phyloP scores from a whole-genome alignment of 495 filamentous ascomycete species.

The Aspergillus conjunctus region DNA sequence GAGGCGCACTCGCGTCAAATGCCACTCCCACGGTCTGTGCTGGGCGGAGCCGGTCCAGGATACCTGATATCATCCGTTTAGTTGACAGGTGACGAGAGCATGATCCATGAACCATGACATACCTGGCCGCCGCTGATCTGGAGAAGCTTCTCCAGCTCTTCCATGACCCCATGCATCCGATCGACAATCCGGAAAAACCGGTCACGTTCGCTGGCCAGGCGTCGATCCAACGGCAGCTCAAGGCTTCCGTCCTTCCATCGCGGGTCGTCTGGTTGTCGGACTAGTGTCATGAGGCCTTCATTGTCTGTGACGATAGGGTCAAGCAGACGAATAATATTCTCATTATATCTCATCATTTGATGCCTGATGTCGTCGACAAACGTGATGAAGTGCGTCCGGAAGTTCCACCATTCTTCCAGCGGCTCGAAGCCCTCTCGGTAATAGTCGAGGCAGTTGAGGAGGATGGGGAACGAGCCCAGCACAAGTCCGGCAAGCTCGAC shows the following conservation, averaged over 20 bases:
- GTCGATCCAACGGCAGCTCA: neutral
- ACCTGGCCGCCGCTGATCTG: neutral
- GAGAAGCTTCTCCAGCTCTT: conserved; percentile 1
- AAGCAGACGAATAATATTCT: conserved; percentile 3
- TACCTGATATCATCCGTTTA: neutral
- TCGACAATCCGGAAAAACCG: conserved; percentile 1
- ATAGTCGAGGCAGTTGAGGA: conserved; percentile 7
- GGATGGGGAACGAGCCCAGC: neutral
- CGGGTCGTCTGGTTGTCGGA: neutral
- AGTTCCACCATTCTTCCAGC: conserved; percentile 8
- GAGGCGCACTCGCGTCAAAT: neutral
- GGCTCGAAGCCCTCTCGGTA: conserved; percentile 6
- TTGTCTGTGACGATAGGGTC: conserved; percentile 5
- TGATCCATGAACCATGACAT: neutral
- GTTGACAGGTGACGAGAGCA: too few relatives aligned
- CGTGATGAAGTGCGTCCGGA: conserved; percentile 2
- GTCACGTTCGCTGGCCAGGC: conserved; percentile 4
- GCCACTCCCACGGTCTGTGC: conserved; percentile 1
- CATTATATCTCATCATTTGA: conserved; percentile 8
- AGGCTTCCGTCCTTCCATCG: conserved; percentile 4
- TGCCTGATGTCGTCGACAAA: conserved; percentile 7
- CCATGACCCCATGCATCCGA: neutral
- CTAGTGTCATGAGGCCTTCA: neutral
- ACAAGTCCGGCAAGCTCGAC: conserved; percentile 3
- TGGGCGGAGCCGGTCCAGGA: neutral